Conservation (phyloP, 768 basidiomycete species). For the Hypholoma fasciculare region DNA sequence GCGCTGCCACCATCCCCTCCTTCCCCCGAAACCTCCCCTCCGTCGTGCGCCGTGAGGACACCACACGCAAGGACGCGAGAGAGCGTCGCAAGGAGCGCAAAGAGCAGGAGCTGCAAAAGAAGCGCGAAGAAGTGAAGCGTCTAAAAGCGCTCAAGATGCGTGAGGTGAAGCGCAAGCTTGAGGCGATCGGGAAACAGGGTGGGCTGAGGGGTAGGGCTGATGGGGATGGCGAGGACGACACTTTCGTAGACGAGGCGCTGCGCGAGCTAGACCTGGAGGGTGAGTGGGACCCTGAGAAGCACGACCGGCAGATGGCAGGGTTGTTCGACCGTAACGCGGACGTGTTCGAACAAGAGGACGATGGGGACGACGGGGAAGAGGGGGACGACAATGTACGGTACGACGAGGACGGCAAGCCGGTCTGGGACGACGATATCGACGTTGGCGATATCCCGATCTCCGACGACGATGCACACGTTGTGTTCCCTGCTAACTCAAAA, state of each 20-base stretch:
- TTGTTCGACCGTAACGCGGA: constrained; percentile 46
- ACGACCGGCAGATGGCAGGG: constrained; percentile 80
- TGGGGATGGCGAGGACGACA: constrained; percentile 28
- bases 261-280: constrained; percentile 81
- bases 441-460: constrained; percentile 60
- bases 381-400: constrained; percentile 34
- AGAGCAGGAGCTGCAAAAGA: constrained; percentile 71
- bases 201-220: constrained; percentile 46
- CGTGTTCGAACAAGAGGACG: constrained; percentile 40
- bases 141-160: constrained; percentile 84
- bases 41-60: constrained; percentile 70
- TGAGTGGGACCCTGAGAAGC: constrained; percentile 88
- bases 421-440: constrained; percentile 91
- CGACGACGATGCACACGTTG: constrained; percentile 29
- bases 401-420: constrained; percentile 65
- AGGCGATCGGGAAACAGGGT: constrained; percentile 69
- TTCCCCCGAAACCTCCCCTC: constrained; percentile 76
- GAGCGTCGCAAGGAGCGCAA: constrained; percentile 75
- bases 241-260: constrained; percentile 47
- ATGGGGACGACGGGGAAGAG: constrained; percentile 27
- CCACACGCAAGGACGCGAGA: constrained; percentile 82
- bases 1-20: constrained; percentile 45
- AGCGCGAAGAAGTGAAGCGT: constrained; percentile 78
- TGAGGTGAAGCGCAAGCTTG: constrained; percentile 75
- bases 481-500: constrained; percentile 10